Conservation (phyloP, 768 basidiomycete genomes). For the Suillus placidus region DNA sequence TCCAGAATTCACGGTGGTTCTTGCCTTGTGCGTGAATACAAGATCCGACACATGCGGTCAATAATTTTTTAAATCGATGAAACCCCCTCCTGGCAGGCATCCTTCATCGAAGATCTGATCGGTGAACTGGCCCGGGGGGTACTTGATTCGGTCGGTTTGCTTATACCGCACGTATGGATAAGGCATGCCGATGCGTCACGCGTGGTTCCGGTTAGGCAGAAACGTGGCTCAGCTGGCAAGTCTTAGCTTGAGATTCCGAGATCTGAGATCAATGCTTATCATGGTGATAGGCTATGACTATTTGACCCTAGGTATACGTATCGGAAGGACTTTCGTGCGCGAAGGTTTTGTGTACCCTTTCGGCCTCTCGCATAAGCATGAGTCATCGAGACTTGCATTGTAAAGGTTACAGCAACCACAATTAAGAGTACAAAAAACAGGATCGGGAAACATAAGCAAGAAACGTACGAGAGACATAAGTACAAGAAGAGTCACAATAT, state of each 20-base stretch:
- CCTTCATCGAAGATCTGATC: constrained; percentile 1
- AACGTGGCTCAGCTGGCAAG: background rate
- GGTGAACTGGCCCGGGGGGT: background rate
- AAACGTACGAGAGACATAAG: background rate
- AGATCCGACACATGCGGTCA: background rate
- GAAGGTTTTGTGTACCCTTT: background rate
- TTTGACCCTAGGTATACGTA: background rate
- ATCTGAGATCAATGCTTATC: background rate
- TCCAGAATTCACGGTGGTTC: background rate
- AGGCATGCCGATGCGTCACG: background rate
- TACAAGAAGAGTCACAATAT: background rate
- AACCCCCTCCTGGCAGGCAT: background rate
- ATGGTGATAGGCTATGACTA: background rate
- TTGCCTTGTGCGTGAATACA: background rate
- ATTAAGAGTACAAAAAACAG: background rate
- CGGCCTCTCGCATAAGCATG: background rate
- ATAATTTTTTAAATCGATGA: background rate
- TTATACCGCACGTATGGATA: background rate
- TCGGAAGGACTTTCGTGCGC: background rate
- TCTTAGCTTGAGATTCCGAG: background rate
- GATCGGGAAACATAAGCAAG: background rate
- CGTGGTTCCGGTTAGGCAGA: background rate
- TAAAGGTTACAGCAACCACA: background rate
- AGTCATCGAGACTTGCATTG: background rate
- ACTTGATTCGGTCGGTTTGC: background rate